These are phyloP conservation scores for Colletotrichum nymphaeae DNA, from an alignment of 2,329 filamentous ascomycete species.

Conservation along the genomic window DNA sequence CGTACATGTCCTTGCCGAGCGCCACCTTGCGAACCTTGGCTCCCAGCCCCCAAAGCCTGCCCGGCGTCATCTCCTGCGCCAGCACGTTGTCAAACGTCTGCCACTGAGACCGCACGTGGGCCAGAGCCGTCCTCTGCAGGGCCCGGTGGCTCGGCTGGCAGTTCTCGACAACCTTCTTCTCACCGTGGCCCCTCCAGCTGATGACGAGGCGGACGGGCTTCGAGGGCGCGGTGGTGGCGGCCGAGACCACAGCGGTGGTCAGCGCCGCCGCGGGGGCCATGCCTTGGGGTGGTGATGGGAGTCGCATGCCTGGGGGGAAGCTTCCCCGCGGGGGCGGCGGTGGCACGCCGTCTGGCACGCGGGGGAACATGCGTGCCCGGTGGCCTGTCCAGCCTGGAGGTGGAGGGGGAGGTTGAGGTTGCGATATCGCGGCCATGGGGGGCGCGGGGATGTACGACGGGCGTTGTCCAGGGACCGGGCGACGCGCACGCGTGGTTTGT, in stretches of 20 bases:
- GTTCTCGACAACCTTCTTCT: slow-evolving; percentile 44
- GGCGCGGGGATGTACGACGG: slow-evolving; percentile 40
- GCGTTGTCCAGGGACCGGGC: neutral
- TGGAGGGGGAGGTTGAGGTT: slow-evolving; percentile 27
- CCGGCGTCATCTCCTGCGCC: slow-evolving; percentile 28
- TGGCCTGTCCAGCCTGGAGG: slow-evolving; percentile 28
- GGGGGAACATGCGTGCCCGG: slow-evolving; percentile 34
- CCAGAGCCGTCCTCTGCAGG: slow-evolving; percentile 35
- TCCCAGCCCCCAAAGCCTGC: slow-evolving; percentile 21
- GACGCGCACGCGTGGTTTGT: slow-evolving; percentile 40
- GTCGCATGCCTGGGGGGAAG: slow-evolving; percentile 19
- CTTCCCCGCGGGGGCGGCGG: slow-evolving; percentile 10
- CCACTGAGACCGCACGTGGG: slow-evolving; percentile 29
- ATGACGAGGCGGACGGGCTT: slow-evolving; percentile 42
- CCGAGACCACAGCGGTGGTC: neutral
- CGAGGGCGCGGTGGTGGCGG: slow-evolving; percentile 25
- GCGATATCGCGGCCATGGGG: slow-evolving; percentile 4
- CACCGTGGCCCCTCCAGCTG: slow-evolving; percentile 42
- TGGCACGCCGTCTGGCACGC: neutral
- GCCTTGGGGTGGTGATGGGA: neutral
- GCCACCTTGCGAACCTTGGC: slow-evolving; percentile 31
- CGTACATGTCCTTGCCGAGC: slow-evolving; percentile 32
- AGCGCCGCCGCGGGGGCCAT: neutral
- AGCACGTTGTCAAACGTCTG: slow-evolving; percentile 32
- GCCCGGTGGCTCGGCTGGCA: slow-evolving; percentile 33